phyloP scores from a whole-genome alignment of 1,284 basidiomycete genomes.

The Jaminaea rosea region DNA sequence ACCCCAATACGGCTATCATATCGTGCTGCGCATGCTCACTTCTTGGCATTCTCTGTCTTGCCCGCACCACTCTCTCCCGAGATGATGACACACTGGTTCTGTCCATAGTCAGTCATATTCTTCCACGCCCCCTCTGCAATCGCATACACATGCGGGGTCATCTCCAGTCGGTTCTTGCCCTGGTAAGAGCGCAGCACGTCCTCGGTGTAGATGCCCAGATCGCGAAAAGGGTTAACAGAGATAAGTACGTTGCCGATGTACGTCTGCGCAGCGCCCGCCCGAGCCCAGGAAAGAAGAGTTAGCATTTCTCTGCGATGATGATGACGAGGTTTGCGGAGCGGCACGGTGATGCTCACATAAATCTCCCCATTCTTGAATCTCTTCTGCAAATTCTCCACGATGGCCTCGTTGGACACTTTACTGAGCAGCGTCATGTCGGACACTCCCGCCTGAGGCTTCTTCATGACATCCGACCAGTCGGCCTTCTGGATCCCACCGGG shows the following conservation, averaged over 20 bases:
- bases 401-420: slow-evolving; percentile 92
- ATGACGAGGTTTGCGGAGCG: background rate
- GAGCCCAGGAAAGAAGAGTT: background rate
- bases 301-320: background rate
- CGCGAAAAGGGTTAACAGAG: slow-evolving; percentile 95
- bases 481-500: slow-evolving; percentile 42
- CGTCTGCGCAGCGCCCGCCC: no score
- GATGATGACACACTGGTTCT: slow-evolving; percentile 99
- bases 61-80: slow-evolving; percentile 72
- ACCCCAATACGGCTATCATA: background rate
- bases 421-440: slow-evolving; percentile 96
- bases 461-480: slow-evolving; percentile 46
- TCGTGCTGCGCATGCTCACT: background rate
- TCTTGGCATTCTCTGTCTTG: slow-evolving; percentile 44
- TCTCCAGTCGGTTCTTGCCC: slow-evolving; percentile 96
- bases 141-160: slow-evolving; percentile 93
- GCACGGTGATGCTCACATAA: slow-evolving; percentile 65
- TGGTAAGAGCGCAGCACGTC: slow-evolving; percentile 76
- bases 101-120: slow-evolving; percentile 98
- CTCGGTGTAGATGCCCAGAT: slow-evolving; percentile 80
- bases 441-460: slow-evolving; percentile 63
- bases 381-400: slow-evolving; percentile 96
- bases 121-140: slow-evolving; percentile 97
- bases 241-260: slow-evolving; percentile 97
- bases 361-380: slow-evolving; percentile 90